Percentiles rank a stretch among this genome's conserved stretches.
phyloP scores from a whole-genome alignment of 2,329 filamentous ascomycete genomes.

The Helotiales sp. region DNA sequence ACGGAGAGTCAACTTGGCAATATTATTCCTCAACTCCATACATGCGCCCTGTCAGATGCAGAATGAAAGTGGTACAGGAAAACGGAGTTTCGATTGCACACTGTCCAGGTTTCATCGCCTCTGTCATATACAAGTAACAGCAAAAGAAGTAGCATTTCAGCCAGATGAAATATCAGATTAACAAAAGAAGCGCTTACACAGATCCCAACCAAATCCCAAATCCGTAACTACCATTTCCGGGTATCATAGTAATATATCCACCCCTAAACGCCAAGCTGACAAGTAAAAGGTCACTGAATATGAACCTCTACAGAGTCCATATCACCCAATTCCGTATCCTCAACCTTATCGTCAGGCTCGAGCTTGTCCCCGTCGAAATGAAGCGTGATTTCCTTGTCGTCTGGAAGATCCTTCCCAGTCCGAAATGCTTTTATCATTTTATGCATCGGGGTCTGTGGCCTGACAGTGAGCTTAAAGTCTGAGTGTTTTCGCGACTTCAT shows the following conservation, averaged over 20 bases:
- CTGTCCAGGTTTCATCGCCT: too few relatives aligned
- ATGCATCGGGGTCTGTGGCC: constrained; percentile 61
- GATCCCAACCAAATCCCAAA: not conserved
- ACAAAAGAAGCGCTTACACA: not conserved
- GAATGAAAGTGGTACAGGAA: too few relatives aligned
- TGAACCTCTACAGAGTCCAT: constrained; percentile 75
- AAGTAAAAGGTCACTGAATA: constrained; percentile 30
- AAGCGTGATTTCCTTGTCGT: constrained; percentile 62
- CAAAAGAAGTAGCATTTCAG: not conserved
- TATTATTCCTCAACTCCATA: too few relatives aligned
- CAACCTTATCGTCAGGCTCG: constrained; percentile 62
- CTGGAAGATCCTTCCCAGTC: constrained; percentile 54
- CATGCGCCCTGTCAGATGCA: too few relatives aligned
- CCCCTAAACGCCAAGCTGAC: constrained; percentile 25
- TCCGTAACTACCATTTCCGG: constrained; percentile 15
- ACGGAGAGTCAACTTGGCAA: too few relatives aligned
- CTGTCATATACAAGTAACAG: too few relatives aligned
- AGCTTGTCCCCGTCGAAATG: constrained; percentile 78
- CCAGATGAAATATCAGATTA: not conserved
- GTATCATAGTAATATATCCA: constrained; percentile 27
- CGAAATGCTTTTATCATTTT: constrained; percentile 68
- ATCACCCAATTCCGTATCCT: constrained; percentile 74
- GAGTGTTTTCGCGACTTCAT: constrained; percentile 59
- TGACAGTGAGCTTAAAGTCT: constrained; percentile 56
- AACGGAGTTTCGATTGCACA: too few relatives aligned